Evolutionary conservation across 805 yeast genomes (phyloP).

Genomic region (Candida loeiensis): DNA sequence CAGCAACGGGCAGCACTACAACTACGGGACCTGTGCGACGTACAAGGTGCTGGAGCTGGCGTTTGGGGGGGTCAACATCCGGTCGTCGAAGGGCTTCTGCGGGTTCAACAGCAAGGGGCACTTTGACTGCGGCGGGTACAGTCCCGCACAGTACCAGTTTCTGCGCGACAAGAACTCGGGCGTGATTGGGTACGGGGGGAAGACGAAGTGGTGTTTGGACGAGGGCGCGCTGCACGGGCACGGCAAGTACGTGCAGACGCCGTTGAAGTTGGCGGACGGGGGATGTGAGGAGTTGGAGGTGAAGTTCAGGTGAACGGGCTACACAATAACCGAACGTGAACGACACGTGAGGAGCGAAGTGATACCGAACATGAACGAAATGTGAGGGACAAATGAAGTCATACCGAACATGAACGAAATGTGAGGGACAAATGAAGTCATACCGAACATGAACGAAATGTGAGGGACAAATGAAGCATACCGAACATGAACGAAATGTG

Average conservation of each 20-base stretch:
- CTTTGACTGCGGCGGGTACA: conserved; percentile 15
- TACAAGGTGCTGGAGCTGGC: conserved; percentile 54
- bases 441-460: too few species aligned
- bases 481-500: too few species aligned
- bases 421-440: too few species aligned
- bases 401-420: too few species aligned
- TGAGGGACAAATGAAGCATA: too few species aligned
- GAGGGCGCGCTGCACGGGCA: conserved; percentile 16
- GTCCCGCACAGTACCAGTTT: conserved; percentile 50
- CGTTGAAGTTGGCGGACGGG: conserved; percentile 19
- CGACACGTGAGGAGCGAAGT: not conserved
- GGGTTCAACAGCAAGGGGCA: conserved; percentile 26
- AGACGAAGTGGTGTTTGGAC: conserved; percentile 51
- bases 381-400: too few species aligned
- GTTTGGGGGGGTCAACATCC: conserved; percentile 70
- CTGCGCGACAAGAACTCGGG: conserved; percentile 45
- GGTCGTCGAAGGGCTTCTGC: conserved; percentile 74
- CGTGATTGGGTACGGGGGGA: conserved; percentile 59
- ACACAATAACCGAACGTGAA: not conserved
- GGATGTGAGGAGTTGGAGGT: conserved; percentile 15
- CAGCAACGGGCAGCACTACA: conserved; percentile 81
- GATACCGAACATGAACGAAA: not conserved
- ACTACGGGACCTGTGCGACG: conserved; percentile 81
- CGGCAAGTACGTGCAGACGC: conserved; percentile 22
- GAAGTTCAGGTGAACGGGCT: conserved; percentile 7